Evolutionary conservation across 1,139 yeast species (phyloP).

Genomic region (Zygosaccharomyces sapae): DNA sequence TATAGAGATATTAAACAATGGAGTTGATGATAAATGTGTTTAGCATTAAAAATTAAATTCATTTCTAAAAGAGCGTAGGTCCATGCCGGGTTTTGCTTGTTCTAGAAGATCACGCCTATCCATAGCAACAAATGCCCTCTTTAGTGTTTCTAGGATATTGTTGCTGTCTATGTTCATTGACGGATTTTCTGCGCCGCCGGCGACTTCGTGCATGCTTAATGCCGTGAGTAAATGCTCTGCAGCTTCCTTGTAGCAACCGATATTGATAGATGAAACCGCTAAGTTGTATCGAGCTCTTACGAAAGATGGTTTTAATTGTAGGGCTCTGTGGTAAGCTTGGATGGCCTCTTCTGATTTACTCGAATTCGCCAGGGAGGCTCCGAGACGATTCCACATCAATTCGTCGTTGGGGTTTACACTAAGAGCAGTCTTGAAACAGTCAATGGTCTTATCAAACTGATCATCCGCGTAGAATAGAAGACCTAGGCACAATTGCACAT

Average conservation of each 20-base stretch:
- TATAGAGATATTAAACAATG: background rate
- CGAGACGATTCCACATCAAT: constrained; percentile 88
- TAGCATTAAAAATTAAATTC: constrained; percentile 60
- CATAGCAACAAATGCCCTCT: constrained; percentile 90
- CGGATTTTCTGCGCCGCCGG: constrained; percentile 49
- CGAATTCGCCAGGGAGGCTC: constrained; percentile 93
- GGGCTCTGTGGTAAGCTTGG: constrained; percentile 84
- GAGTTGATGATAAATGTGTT: background rate
- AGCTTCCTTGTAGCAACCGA: constrained; percentile 94
- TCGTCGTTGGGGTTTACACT: constrained; percentile 83
- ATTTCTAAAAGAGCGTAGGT: constrained; percentile 66
- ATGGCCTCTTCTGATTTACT: constrained; percentile 92
- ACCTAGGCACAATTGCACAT: constrained; percentile 91
- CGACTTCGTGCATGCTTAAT: constrained; percentile 89
- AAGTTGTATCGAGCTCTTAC: constrained; percentile 93
- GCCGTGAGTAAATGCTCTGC: constrained; percentile 90
- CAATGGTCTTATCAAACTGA: constrained; percentile 89
- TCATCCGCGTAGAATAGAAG: constrained; percentile 90
- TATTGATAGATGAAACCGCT: constrained; percentile 92
- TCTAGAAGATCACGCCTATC: constrained; percentile 85
- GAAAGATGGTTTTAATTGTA: constrained; percentile 87
- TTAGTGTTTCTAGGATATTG: constrained; percentile 79
- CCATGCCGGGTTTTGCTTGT: constrained; percentile 77
- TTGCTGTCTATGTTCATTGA: constrained; percentile 40
- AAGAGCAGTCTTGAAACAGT: constrained; percentile 89